These are phyloP conservation scores for Linnemannia zychae DNA, from an alignment of 192 early-diverging fungal species.

Conservation along the genomic window DNA sequence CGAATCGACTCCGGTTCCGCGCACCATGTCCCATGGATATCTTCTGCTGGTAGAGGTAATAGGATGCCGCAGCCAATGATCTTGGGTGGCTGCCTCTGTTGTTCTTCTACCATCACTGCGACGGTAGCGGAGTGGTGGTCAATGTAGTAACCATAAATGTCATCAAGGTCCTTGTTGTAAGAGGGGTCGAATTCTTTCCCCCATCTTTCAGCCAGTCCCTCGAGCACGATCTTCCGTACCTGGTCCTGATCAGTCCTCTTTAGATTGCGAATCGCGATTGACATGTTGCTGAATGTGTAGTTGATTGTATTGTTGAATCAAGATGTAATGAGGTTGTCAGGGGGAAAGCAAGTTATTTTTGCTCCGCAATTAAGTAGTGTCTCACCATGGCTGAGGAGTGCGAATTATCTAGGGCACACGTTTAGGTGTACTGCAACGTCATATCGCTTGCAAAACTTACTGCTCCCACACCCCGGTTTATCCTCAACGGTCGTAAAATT, in stretches of 20 bases:
- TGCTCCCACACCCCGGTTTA: too few relatives aligned
- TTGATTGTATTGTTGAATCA: not conserved
- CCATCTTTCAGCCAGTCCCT: conserved; percentile 42
- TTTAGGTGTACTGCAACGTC: not conserved
- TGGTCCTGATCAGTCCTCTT: conserved; percentile 31
- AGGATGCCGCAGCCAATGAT: conserved; percentile 44
- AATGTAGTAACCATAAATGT: conserved; percentile 45
- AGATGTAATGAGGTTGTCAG: not conserved
- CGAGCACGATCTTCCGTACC: conserved; percentile 28
- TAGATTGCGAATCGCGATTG: conserved; percentile 37
- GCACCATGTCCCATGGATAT: conserved; percentile 37
- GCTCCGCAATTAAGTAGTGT: not conserved
- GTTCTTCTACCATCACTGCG: conserved; percentile 19
- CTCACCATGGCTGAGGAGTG: not conserved
- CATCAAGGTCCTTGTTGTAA: conserved; percentile 40
- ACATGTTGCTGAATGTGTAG: not conserved
- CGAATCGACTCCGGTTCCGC: conserved; percentile 13
- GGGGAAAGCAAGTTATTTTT: not conserved
- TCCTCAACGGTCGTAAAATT: too few relatives aligned
- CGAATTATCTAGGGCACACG: not conserved
- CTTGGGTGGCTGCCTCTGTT: not conserved
- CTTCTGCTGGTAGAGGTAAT: conserved; percentile 44
- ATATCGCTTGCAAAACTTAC: not conserved
- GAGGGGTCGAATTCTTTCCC: conserved; percentile 32
- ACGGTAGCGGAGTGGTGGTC: conserved; percentile 24